Percentiles rank a stretch among this genome's conserved stretches.
Conservation (phyloP, 257 asterid species). For the Gentiana straminea region DNA sequence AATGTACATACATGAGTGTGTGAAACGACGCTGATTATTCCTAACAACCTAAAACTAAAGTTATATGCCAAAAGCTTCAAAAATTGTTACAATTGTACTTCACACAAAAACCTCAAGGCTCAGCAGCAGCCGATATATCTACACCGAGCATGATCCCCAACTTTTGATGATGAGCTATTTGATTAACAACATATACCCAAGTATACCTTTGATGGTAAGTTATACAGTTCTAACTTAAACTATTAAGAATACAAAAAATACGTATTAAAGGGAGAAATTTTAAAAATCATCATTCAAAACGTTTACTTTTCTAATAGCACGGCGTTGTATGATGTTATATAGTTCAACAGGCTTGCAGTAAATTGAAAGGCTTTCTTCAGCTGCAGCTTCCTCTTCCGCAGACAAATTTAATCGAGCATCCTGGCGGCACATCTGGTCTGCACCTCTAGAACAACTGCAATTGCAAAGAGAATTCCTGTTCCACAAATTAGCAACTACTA, state of each 20-base stretch:
- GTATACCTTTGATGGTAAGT: too few relatives aligned
- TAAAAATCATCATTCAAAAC: constrained; percentile 1
- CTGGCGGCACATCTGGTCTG: constrained; percentile 90
- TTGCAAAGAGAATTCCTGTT: constrained; percentile 60
- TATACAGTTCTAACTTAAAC: too few relatives aligned
- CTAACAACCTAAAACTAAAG: not conserved
- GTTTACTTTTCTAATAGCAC: constrained; percentile 64
- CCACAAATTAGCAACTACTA: constrained; percentile 31
- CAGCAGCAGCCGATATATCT: too few relatives aligned
- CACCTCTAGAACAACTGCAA: constrained; percentile 75
- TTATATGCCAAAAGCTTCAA: not conserved
- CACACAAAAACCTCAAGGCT: too few relatives aligned
- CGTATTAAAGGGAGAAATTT: not conserved
- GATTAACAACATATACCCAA: too few relatives aligned
- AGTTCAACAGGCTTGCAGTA: constrained; percentile 97
- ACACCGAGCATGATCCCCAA: too few relatives aligned
- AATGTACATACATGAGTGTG: too few relatives aligned
- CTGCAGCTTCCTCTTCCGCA: constrained; percentile 83
- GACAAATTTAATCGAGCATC: constrained; percentile 79
- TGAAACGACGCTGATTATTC: not conserved
- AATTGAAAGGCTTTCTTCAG: constrained; percentile 85
- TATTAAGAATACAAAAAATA: not conserved
- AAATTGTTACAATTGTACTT: not conserved
- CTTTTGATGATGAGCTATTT: too few relatives aligned
- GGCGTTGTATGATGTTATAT: constrained; percentile 92